Evolutionary conservation across 306 rosid species (phyloP).

Genomic region (Hippophae gyantsensis): DNA sequence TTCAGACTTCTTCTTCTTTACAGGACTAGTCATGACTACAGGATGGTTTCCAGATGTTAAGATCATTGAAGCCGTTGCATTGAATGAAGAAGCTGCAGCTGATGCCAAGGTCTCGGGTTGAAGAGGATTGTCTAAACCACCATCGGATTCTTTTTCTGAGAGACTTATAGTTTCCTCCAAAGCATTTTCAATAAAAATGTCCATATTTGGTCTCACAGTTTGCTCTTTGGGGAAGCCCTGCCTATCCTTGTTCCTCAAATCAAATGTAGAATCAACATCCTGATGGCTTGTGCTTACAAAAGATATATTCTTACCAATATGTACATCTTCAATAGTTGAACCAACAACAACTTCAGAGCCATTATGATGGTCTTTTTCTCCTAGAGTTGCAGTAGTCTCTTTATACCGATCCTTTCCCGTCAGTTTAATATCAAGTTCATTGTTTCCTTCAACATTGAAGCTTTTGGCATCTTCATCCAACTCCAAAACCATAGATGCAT

Average conservation of each 20-base stretch:
- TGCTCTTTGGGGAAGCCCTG: conserved; percentile 25
- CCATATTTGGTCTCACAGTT: conserved; percentile 23
- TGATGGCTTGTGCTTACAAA: conserved; percentile 20
- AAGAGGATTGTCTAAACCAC: conserved; percentile 12
- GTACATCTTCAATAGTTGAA: conserved; percentile 21
- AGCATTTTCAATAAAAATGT: conserved; percentile 15
- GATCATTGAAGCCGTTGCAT: conserved; percentile 17
- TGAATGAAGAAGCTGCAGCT: conserved; percentile 17
- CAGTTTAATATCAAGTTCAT: conserved; percentile 5
- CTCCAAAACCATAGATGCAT: conserved; percentile 20
- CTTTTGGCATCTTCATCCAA: conserved; percentile 15
- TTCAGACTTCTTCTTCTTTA: conserved; percentile 52
- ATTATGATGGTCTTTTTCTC: conserved; percentile 5
- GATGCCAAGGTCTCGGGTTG: conserved; percentile 13
- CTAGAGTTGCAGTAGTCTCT: conserved; percentile 7
- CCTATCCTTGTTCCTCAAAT: conserved; percentile 23
- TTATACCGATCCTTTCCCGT: conserved; percentile 12
- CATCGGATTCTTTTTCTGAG: conserved; percentile 21
- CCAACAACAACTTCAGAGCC: conserved; percentile 12
- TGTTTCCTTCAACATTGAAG: conserved; percentile 21
- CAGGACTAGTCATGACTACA: conserved; percentile 12
- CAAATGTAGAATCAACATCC: conserved; percentile 16
- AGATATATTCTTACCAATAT: conserved; percentile 15
- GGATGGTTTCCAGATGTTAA: conserved; percentile 16
- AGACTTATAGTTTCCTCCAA: conserved; percentile 18